Conservation (phyloP, 768 basidiomycete genomes). For the Suillus fuscotomentosus region DNA sequence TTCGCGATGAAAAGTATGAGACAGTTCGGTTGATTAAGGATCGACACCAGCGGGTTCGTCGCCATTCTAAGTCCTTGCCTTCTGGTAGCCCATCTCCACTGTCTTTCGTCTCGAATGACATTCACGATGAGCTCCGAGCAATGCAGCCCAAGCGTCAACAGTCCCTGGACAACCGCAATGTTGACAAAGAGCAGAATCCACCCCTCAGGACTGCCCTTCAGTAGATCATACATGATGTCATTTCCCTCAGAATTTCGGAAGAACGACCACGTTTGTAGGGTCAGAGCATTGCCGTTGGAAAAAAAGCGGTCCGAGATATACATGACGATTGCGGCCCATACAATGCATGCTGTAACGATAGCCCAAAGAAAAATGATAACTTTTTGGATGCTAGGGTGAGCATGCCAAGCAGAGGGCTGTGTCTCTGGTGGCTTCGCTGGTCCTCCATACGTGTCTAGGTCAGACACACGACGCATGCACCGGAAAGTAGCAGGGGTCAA, state of each 20-base stretch:
- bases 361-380: constrained; percentile 22
- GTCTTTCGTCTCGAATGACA: constrained; percentile 25
- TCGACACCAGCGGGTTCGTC: constrained; percentile 19
- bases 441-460: constrained; percentile 1
- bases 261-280: constrained; percentile 21
- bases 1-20: constrained; percentile 18
- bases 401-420: constrained; percentile 29
- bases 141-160: constrained; percentile 27
- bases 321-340: constrained; percentile 22
- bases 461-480: constrained; percentile 26
- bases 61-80: constrained; percentile 13
- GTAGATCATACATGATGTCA: constrained; percentile 15
- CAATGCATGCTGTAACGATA: constrained; percentile 17
- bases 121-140: constrained; percentile 28
- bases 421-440: constrained; percentile 14
- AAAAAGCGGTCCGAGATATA: background rate
- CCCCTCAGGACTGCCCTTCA: constrained; percentile 17
- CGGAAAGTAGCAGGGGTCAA: constrained; percentile 17
- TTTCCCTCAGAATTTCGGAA: constrained; percentile 14
- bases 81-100: constrained; percentile 24
- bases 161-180: constrained; percentile 25
- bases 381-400: constrained; percentile 21
- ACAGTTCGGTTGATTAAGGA: constrained; percentile 19
- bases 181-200: constrained; percentile 26
- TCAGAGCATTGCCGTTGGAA: too few relatives aligned